Conservation (phyloP, 2,329 filamentous ascomycete species). For the Ophiocordyceps robertsii region DNA sequence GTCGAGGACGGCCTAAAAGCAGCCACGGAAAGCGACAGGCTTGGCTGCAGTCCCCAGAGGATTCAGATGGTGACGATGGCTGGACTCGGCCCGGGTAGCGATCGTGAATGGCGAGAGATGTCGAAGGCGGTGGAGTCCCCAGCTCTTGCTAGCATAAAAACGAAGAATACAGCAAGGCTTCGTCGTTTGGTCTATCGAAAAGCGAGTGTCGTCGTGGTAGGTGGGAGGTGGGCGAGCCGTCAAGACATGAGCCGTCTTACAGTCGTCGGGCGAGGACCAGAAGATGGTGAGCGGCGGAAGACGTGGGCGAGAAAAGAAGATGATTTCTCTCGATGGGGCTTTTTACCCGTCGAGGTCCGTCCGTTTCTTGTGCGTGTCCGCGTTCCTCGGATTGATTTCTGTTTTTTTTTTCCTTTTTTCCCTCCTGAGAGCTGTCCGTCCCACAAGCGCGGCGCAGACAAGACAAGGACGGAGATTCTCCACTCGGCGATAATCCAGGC, state of each 20-base stretch:
- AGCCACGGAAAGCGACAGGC: background rate
- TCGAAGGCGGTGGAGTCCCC: background rate
- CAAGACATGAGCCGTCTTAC: background rate
- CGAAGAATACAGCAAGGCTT: background rate
- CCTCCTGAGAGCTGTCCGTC: background rate
- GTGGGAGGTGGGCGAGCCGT: background rate
- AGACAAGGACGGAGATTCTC: background rate
- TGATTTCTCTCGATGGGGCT: background rate
- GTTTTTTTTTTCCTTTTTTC: background rate
- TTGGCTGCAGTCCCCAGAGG: background rate
- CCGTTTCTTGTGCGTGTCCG: background rate
- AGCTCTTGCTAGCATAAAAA: background rate
- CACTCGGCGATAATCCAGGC: too few relatives aligned
- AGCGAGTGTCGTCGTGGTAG: background rate
- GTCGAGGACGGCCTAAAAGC: background rate
- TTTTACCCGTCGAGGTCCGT: background rate
- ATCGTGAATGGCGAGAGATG: background rate
- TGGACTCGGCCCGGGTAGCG: background rate
- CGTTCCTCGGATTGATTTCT: background rate
- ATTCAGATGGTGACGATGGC: too few relatives aligned
- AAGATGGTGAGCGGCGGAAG: background rate
- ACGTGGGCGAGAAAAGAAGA: background rate
- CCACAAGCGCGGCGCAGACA: background rate
- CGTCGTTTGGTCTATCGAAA: background rate
- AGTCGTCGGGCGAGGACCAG: background rate